Conservation (phyloP, 2,329 filamentous ascomycete genomes). For the Aspergillus texensis region DNA sequence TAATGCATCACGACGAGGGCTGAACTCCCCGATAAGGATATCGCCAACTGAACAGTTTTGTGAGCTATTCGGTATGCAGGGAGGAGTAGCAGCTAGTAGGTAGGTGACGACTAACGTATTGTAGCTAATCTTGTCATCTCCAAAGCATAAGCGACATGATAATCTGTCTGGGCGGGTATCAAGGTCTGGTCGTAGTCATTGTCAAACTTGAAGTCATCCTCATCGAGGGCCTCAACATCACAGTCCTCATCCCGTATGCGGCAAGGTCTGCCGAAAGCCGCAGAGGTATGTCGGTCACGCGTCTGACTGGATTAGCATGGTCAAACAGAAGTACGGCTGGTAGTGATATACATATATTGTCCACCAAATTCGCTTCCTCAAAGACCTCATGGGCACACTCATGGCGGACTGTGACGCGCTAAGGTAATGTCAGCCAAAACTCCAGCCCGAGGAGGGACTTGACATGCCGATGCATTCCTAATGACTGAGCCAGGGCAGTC, state of each 20-base stretch:
- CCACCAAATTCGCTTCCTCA: constrained; percentile 3
- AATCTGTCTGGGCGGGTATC: neutral
- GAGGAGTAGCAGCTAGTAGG: neutral
- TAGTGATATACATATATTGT: neutral
- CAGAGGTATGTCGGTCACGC: constrained; percentile 26
- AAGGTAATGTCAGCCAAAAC: neutral
- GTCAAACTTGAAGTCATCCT: constrained; percentile 25
- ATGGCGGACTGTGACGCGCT: neutral
- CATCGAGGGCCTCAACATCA: constrained; percentile 26
- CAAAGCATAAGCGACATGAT: neutral
- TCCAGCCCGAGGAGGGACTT: neutral
- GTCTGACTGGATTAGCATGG: constrained; percentile 14
- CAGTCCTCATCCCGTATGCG: constrained; percentile 30
- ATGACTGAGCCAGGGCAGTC: constrained; percentile 18
- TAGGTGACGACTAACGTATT: neutral
- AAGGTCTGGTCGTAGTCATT: constrained; percentile 7
- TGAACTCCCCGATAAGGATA: neutral
- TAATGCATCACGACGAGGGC: neutral
- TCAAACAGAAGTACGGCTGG: neutral
- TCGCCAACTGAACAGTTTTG: neutral
- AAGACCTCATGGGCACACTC: neutral
- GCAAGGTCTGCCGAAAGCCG: constrained; percentile 28
- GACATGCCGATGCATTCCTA: constrained; percentile 25
- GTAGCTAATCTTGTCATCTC: neutral
- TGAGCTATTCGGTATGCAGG: neutral